Evolutionary conservation across 2,329 filamentous ascomycete species (phyloP).

Genomic region (Monosporascus sp.): DNA sequence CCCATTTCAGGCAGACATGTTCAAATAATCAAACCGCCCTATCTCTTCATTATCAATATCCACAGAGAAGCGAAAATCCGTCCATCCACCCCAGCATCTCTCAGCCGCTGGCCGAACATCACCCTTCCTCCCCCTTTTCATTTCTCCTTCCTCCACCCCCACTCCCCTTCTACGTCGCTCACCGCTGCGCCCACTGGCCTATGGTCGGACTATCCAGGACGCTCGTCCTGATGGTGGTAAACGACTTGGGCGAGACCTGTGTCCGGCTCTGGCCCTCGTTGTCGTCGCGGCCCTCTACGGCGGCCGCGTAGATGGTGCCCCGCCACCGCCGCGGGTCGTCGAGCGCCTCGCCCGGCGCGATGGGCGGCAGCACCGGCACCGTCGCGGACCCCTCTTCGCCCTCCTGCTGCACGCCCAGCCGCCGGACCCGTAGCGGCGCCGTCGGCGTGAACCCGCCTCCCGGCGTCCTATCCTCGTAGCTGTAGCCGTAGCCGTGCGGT

Average conservation of each 20-base stretch:
- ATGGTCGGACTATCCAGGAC: neutral
- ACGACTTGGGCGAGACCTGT: neutral
- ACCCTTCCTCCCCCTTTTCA: too few species aligned
- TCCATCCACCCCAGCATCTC: too few species aligned
- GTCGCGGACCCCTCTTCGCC: neutral
- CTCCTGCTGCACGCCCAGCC: neutral
- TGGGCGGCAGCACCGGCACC: slow-evolving; percentile 9
- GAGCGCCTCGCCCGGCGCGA: slow-evolving; percentile 10
- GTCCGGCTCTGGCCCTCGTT: neutral
- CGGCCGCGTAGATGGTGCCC: slow-evolving; percentile 5
- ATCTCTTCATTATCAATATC: too few species aligned
- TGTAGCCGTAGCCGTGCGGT: neutral
- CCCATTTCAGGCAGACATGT: too few species aligned
- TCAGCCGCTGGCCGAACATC: too few species aligned
- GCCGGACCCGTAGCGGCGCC: neutral
- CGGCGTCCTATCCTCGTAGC: neutral
- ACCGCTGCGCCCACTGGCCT: neutral
- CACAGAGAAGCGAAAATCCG: too few species aligned
- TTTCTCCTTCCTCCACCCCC: neutral
- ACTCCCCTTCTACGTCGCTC: neutral
- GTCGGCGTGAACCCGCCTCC: slow-evolving; percentile 2
- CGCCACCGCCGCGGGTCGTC: slow-evolving; percentile 9
- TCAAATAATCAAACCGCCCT: too few species aligned
- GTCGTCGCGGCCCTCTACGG: neutral
- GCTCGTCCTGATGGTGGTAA: neutral